Evolutionary conservation across 805 yeast species (phyloP).

Genomic region (Lachancea waltii): DNA sequence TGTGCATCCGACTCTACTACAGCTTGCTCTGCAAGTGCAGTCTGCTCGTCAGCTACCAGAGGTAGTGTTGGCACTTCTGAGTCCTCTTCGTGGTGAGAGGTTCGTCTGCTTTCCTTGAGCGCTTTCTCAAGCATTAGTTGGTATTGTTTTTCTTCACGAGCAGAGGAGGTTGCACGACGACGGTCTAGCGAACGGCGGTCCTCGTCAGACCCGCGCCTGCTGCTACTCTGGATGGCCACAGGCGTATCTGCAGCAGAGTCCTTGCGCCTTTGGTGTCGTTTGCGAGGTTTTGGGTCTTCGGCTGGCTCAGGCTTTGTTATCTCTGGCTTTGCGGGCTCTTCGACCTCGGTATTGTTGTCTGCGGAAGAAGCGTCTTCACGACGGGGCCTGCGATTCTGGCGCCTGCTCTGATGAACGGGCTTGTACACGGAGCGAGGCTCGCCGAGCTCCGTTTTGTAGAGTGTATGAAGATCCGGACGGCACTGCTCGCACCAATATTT

Average conservation of each 20-base stretch:
- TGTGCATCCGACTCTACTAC: background rate
- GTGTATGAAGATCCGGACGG: constrained; percentile 69
- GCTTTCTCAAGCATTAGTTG: constrained; percentile 38
- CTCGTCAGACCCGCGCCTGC: constrained; percentile 15
- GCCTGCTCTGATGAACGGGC: constrained; percentile 38
- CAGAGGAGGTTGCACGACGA: constrained; percentile 35
- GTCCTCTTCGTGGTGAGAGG: constrained; percentile 24
- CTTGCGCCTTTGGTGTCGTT: constrained; percentile 7
- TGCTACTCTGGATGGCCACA: constrained; percentile 7
- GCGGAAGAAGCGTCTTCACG: constrained; percentile 5
- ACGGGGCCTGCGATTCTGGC: constrained; percentile 22
- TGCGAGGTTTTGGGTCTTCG: constrained; percentile 6
- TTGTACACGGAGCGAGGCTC: constrained; percentile 26
- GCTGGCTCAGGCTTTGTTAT: constrained; percentile 8
- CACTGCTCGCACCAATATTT: constrained; percentile 93
- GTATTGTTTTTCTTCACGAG: constrained; percentile 40
- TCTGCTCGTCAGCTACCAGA: background rate
- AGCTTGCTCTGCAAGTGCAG: background rate
- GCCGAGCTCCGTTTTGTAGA: constrained; percentile 25
- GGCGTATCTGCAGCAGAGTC: background rate
- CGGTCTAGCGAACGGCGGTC: constrained; percentile 27
- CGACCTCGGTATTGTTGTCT: constrained; percentile 5
- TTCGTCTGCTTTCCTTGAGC: constrained; percentile 36
- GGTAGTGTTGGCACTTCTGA: background rate
- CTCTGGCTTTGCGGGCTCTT: constrained; percentile 9